phyloP scores from a whole-genome alignment of 2,329 filamentous ascomycete genomes.

The Chaetoscypha palmicola region DNA sequence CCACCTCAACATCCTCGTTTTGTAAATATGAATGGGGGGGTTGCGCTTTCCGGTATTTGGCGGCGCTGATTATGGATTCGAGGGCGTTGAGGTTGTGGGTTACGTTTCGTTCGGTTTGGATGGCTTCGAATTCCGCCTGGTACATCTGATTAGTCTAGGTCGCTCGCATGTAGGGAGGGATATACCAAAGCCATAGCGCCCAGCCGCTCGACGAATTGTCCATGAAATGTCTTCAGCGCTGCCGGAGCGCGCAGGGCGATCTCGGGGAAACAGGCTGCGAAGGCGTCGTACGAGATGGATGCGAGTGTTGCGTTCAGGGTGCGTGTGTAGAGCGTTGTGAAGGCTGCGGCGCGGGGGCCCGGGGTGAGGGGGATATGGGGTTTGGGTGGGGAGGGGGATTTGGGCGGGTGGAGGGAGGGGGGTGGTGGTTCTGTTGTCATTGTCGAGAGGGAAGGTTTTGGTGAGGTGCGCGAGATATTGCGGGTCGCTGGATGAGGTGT shows the following conservation, averaged over 20 bases:
- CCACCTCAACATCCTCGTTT: background rate
- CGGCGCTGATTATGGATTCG: conserved; percentile 48
- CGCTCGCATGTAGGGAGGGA: too few relatives aligned
- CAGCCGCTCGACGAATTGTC: conserved; percentile 50
- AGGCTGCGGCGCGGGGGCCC: conserved; percentile 49
- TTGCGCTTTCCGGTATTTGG: conserved; percentile 31
- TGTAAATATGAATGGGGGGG: background rate
- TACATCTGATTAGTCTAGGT: conserved; percentile 4
- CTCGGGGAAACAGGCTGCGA: conserved; percentile 55
- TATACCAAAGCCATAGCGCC: conserved; percentile 39
- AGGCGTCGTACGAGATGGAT: conserved; percentile 49
- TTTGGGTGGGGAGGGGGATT: conserved; percentile 22
- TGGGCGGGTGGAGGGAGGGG: too few relatives aligned
- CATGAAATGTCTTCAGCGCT: conserved; percentile 48
- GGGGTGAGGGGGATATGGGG: conserved; percentile 33
- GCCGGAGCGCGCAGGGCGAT: conserved; percentile 45
- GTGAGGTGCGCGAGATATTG: too few relatives aligned
- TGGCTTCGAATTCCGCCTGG: conserved; percentile 50
- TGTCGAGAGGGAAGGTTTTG: too few relatives aligned
- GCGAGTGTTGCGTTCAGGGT: conserved; percentile 47
- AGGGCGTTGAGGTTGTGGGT: conserved; percentile 53
- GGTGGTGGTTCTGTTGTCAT: too few relatives aligned
- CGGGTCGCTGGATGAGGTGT: too few relatives aligned
- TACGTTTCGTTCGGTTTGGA: conserved; percentile 45
- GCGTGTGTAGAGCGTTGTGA: conserved; percentile 47